Evolutionary conservation across 75 land plant species (phyloP).

Genomic region (Picea sitchensis): DNA sequence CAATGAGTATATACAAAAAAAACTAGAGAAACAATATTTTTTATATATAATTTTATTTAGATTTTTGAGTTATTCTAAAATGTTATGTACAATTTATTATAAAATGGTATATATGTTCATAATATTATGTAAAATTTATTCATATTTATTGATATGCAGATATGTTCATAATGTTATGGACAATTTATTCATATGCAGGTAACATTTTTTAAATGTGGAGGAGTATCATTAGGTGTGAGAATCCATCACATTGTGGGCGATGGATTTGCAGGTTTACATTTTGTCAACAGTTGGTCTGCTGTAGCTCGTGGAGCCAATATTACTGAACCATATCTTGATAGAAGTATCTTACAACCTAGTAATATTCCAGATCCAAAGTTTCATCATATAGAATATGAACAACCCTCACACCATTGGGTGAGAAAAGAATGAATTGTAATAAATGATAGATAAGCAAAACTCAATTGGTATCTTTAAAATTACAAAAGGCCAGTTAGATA

Average conservation of each 20-base stretch:
- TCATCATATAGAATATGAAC: slow-evolving; percentile 52
- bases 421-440: no score
- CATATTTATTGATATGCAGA: no score
- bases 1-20: no score
- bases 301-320: slow-evolving; percentile 39
- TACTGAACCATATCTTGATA: slow-evolving; percentile 43
- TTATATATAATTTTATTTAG: no score
- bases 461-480: background rate
- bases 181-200: slow-evolving; percentile 13
- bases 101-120: background rate
- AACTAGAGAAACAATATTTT: no score
- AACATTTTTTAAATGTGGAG: slow-evolving; percentile 66
- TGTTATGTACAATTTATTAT: background rate
- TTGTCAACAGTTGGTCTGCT: slow-evolving; percentile 62
- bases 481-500: background rate
- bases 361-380: slow-evolving; percentile 37
- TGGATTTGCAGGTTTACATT: slow-evolving; percentile 48
- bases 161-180: background rate
- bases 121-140: no score
- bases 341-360: slow-evolving; percentile 45
- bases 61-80: no score
- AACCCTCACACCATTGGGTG: slow-evolving; percentile 24
- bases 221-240: slow-evolving; percentile 51
- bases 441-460: background rate
- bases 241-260: slow-evolving; percentile 61